These are phyloP conservation scores for Epichloe sp. DNA, from an alignment of 2,329 filamentous ascomycete species.

Conservation along the genomic window DNA sequence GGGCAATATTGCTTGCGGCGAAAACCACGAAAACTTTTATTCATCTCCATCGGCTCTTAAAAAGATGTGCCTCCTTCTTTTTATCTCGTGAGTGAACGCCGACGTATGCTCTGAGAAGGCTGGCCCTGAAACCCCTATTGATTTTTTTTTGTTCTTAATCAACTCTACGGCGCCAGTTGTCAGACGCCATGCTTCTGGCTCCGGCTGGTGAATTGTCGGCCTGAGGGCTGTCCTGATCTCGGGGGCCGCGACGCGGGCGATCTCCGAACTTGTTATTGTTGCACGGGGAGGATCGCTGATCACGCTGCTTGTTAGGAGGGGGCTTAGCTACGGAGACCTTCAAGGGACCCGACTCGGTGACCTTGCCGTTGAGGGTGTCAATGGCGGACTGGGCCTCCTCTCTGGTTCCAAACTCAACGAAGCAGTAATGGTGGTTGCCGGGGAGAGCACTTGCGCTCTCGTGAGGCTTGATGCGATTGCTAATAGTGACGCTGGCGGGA, in stretches of 20 bases:
- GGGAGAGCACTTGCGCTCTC: conserved; percentile 37
- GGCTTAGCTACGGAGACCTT: conserved; percentile 8
- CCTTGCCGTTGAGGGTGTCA: conserved; percentile 13
- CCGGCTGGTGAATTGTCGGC: background rate
- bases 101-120: background rate
- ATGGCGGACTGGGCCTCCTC: conserved; percentile 42
- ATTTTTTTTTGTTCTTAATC: background rate
- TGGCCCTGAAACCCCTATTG: background rate
- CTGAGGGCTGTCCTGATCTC: conserved; percentile 1
- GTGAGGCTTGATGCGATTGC: conserved; percentile 44
- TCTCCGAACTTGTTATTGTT: background rate
- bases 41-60: too few relatives aligned
- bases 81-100: background rate
- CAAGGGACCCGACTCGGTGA: conserved; percentile 11
- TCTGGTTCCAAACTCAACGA: conserved; percentile 45
- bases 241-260: background rate
- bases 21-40: too few relatives aligned
- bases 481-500: conserved; percentile 17
- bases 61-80: too few relatives aligned
- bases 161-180: conserved; percentile 3
- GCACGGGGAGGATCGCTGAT: background rate
- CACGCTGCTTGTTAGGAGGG: background rate
- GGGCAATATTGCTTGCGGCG: too few relatives aligned
- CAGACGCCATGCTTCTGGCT: conserved; percentile 3
- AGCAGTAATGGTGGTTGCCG: conserved; percentile 50